Percentiles rank a stretch among this genome's conserved stretches.
These are phyloP conservation scores for Lasiosphaeria ovina DNA, from an alignment of 495 filamentous ascomycete genomes.

Conservation along the genomic window DNA sequence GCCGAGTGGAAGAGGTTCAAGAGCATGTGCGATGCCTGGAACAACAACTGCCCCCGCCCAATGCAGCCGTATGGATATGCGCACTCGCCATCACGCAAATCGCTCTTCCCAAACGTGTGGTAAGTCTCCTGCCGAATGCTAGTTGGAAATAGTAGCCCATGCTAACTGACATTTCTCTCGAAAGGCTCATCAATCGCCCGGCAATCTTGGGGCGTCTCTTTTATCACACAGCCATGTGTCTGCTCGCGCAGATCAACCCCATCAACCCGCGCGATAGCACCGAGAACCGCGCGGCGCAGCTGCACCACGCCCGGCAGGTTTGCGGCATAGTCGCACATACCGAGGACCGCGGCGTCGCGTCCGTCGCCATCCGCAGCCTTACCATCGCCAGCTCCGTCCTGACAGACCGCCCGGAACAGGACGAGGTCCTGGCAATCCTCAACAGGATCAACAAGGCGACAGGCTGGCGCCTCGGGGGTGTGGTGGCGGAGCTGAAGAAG, in stretches of 20 bases:
- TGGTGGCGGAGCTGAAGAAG: slow-evolving; percentile 66
- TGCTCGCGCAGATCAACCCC: slow-evolving; percentile 81
- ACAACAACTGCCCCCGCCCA: slow-evolving; percentile 68
- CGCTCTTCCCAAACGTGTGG: slow-evolving; percentile 86
- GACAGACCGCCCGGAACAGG: slow-evolving; percentile 66
- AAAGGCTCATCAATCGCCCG: slow-evolving; percentile 76
- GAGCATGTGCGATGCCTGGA: slow-evolving; percentile 77
- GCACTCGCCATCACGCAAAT: slow-evolving; percentile 63
- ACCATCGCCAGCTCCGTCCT: slow-evolving; percentile 77
- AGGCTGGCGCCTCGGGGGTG: slow-evolving; percentile 69
- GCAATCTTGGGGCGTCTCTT: slow-evolving; percentile 83
- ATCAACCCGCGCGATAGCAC: slow-evolving; percentile 47
- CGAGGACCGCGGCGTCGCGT: slow-evolving; percentile 75
- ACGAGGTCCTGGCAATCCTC: slow-evolving; percentile 78
- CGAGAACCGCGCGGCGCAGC: slow-evolving; percentile 67
- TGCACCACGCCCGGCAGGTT: slow-evolving; percentile 72
- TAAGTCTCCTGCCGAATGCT: slow-evolving; percentile 37
- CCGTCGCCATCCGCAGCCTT: slow-evolving; percentile 73
- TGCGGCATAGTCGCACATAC: slow-evolving; percentile 86
- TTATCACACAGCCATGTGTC: slow-evolving; percentile 79
- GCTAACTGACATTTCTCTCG: slow-evolving; percentile 16
- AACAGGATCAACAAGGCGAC: slow-evolving; percentile 71
- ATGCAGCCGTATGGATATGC: slow-evolving; percentile 85
- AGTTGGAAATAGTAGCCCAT: not conserved
- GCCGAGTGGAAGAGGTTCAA: slow-evolving; percentile 78